Conservation (phyloP, 2,329 filamentous ascomycete genomes). For the Chrysoporthe deuterocubensis region DNA sequence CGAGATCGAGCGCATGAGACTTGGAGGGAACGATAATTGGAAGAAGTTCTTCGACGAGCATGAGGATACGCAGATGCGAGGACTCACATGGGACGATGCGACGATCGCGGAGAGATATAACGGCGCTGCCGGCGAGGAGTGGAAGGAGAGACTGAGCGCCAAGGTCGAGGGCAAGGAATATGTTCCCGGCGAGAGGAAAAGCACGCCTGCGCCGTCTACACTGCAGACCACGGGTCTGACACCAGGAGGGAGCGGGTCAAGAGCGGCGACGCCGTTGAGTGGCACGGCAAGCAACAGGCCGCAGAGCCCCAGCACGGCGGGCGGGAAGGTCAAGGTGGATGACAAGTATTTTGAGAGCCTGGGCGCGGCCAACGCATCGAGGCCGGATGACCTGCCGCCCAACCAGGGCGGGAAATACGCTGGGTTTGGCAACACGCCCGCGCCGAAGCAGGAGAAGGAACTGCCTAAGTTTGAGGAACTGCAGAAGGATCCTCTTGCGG, state of each 20-base stretch:
- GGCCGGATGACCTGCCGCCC: constrained; percentile 76
- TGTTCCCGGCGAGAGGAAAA: constrained; percentile 69
- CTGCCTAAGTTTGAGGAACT: constrained; percentile 82
- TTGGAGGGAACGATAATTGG: constrained; percentile 89
- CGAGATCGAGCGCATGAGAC: constrained; percentile 92
- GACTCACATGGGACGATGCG: constrained; percentile 79
- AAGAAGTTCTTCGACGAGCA: constrained; percentile 83
- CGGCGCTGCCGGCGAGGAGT: constrained; percentile 89
- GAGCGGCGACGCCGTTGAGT: constrained; percentile 38
- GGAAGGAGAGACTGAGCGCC: constrained; percentile 85
- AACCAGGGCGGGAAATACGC: constrained; percentile 90
- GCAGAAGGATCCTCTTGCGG: constrained; percentile 86
- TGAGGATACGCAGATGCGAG: constrained; percentile 66
- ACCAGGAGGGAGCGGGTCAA: constrained; percentile 22
- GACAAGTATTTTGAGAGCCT: constrained; percentile 90
- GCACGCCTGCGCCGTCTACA: constrained; percentile 30
- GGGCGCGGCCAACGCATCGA: constrained; percentile 78
- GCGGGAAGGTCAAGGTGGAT: constrained; percentile 66
- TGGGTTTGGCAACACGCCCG: constrained; percentile 83
- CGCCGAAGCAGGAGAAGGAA: constrained; percentile 46
- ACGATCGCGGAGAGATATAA: constrained; percentile 91
- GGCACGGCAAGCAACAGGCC: constrained; percentile 47
- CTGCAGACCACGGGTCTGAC: constrained; percentile 12
- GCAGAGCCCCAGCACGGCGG: constrained; percentile 37
- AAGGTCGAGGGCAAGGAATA: constrained; percentile 90